Conservation (phyloP, 2,329 filamentous ascomycete genomes). For the Pyricularia sp. region DNA sequence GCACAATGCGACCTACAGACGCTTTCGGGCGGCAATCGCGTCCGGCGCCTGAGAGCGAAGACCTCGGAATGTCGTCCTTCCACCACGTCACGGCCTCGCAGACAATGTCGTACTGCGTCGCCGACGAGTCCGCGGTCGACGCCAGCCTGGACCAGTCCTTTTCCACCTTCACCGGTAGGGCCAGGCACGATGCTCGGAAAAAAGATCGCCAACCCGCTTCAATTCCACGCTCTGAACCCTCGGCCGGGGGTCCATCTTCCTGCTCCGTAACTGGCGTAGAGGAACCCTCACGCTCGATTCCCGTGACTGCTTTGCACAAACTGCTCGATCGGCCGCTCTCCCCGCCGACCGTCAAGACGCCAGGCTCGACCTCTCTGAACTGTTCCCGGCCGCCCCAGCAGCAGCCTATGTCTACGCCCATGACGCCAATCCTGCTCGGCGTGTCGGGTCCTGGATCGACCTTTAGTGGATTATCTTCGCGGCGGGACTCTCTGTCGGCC, state of each 20-base stretch:
- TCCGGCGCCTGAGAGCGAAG: constrained; percentile 23
- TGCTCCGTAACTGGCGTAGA: background rate
- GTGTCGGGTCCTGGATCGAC: constrained; percentile 24
- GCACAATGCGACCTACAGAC: constrained; percentile 31
- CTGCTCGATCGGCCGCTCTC: background rate
- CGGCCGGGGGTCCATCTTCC: background rate
- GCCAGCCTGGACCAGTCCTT: constrained; percentile 18
- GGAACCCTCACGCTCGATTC: background rate
- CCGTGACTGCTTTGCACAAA: background rate
- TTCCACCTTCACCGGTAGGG: constrained; percentile 3
- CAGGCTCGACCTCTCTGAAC: background rate
- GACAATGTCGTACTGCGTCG: constrained; percentile 35
- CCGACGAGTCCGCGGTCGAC: constrained; percentile 34
- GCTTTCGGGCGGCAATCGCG: constrained; percentile 23
- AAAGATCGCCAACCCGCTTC: constrained; percentile 8
- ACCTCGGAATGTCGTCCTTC: constrained; percentile 12
- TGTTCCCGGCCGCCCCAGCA: constrained; percentile 8
- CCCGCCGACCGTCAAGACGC: background rate
- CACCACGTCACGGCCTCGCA: constrained; percentile 19
- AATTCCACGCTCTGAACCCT: background rate
- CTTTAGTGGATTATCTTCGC: constrained; percentile 36
- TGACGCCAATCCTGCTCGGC: constrained; percentile 28
- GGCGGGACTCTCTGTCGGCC: constrained; percentile 31
- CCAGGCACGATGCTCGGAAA: constrained; percentile 2
- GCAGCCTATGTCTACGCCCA: constrained; percentile 22